Base-by-base conservation (phyloP, 257 asterid species). In the Leonotis leonurus region DNA sequence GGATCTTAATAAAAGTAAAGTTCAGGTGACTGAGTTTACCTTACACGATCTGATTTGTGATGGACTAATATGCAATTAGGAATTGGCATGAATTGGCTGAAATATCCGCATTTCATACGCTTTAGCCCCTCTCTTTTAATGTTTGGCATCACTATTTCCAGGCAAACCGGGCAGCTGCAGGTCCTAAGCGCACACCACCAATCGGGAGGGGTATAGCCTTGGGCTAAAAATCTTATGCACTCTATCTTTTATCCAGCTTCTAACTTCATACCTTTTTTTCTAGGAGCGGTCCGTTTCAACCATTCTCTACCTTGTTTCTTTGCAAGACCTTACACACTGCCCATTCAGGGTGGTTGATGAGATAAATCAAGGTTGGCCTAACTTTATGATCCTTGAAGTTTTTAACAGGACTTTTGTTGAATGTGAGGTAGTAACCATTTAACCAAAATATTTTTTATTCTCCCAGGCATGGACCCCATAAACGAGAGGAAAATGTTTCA, bases 321-420 rank as follows among this genome's bases (percentile, higher is more conserved):
- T 92, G 69, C 99, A 92, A 86, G 95, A 92, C 79, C 90, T 89
- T 6, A 89, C 97, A 37, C 81, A 81, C 76, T 92, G 99, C 84
- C 97, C 97, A 36, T 92, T 92, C 60, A 84, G 99, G 81, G 99
- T 92, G 35, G 99, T 89, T 63, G 97, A 92, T 80, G 99, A 92
- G 80, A 92, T 92, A 73, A 92, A 92, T 68, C 99, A 92, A 92
- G 98, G 98, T 88, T 70, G 56, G 81, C 67, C 62, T 26, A 64
- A 65, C 39, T 32, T 55, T 76, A 35, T 49, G 7, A 37, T 17
- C 43, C 43, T 17, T 37, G 22, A 66, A 33, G 45, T 55, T 78
- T 60, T 40, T 13, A 44, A 49, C 39, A 14, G 24, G 14, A 22
- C 35, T 22, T 36, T 36, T 66, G 20, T 70, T 54, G 54, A 62